Evolutionary conservation across 2,329 filamentous ascomycete species (phyloP).

Genomic region (Grosmannia serpens): DNA sequence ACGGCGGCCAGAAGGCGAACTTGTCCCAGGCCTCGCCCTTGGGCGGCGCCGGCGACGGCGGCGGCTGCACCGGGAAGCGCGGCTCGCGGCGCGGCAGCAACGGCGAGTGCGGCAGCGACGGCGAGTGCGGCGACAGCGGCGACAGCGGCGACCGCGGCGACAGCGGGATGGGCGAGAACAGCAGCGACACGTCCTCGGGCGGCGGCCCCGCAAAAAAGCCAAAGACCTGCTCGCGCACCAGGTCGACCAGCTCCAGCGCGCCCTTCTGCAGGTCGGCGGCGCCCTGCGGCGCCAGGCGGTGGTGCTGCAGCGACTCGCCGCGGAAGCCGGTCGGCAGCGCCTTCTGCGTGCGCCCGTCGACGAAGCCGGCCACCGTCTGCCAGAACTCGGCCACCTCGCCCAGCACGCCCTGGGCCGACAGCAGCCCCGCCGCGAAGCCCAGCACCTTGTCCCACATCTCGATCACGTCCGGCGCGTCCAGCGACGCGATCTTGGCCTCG

Average conservation of each 20-base stretch:
- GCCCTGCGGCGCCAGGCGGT: conserved; percentile 63
- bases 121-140: conserved; percentile 55
- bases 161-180: conserved; percentile 69
- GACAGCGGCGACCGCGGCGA: conserved; percentile 60
- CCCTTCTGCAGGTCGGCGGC: conserved; percentile 64
- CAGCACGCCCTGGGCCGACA: conserved; percentile 70
- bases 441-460: conserved; percentile 90
- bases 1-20: conserved; percentile 91
- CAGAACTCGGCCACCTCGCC: conserved; percentile 90
- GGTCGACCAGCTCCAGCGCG: conserved; percentile 66
- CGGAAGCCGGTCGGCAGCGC: conserved; percentile 71
- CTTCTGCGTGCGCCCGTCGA: conserved; percentile 73
- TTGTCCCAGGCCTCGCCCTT: conserved; percentile 84
- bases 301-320: conserved; percentile 69
- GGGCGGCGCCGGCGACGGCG: conserved; percentile 50
- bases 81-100: conserved; percentile 13
- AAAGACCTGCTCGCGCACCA: conserved; percentile 68
- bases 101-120: conserved; percentile 48
- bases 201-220: conserved; percentile 81
- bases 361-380: conserved; percentile 83
- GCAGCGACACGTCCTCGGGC: conserved; percentile 76
- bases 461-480: conserved; percentile 72
- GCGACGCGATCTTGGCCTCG: conserved; percentile 46
- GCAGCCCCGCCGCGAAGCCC: conserved; percentile 58
- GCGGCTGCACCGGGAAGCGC: not conserved